Base-by-base conservation (phyloP, 2,329 filamentous ascomycete genomes). In the Rugonectria rugulosa region DNA sequence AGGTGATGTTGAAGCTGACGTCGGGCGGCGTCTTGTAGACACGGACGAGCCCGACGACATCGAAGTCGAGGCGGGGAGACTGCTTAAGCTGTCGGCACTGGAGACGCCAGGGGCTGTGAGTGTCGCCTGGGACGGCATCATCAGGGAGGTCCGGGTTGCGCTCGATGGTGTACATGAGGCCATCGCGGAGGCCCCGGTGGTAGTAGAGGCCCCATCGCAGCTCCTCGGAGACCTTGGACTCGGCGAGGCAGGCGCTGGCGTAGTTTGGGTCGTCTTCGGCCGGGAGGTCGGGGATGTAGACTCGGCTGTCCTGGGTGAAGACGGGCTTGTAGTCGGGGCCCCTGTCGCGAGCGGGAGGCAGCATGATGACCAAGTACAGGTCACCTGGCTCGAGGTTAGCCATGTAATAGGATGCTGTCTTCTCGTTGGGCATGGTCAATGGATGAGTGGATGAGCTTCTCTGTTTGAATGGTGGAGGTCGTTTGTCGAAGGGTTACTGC, bases 181-280 rank as follows among this genome's bases (percentile, higher is more conserved):
- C 66, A 26, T 67, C 56, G 20, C 57, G 56, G 19, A 59, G 55
- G 36, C 49, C 52, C 31, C 67, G 66, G 46, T 75, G 69, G 57
- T 66, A 72, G 59, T 75, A 75, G 41, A 75, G 51, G n/a, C 71
- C 72, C 73, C 72, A 75, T 59, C 66, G 62, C 41, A 75, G 74
- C 37, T 74, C 68, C 32, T 71, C 68, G 6, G 56, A 58, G 5
- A 53, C 64, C 17, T 57, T 45, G 19, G 62, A 59, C 26, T 62
- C 40, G 6, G 64, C 40, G n/a, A 60, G 61, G 17, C 32, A 48
- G 10, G 57, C 59, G 20, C 69, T 62, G 36, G 59, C 4, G 48
- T 54, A n/a, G 45, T 56, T 6, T 57, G 45, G 19, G 56, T 53
- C 6, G 50, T 24, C 11, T 10, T 26, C 17, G 57, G 56, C n/a